phyloP scores from a whole-genome alignment of 176 grass and related monocot species.

The Otatea glauca region DNA sequence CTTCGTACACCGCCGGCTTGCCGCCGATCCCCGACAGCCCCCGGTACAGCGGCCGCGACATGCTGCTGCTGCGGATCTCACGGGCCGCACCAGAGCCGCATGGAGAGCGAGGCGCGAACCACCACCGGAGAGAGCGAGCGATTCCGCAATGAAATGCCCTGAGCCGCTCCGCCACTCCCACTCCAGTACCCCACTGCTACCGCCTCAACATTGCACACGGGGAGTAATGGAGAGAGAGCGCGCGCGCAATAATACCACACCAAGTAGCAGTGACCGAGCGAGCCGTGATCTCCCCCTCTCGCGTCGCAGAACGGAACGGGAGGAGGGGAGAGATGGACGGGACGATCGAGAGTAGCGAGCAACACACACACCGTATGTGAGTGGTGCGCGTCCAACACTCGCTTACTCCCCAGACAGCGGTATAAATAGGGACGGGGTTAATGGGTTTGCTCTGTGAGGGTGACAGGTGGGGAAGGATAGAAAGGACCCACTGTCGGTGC shows the following conservation, averaged over 20 bases:
- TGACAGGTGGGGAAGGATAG: not conserved
- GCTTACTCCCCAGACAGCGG: not conserved
- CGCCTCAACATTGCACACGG: conserved; percentile 35
- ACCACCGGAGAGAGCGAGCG: not conserved
- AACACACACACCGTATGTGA: not conserved
- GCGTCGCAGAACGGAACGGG: conserved; percentile 42
- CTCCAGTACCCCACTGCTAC: conserved; percentile 2
- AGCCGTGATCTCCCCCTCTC: conserved; percentile 31
- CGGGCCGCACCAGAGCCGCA: conserved; percentile 37
- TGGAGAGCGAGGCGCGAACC: not conserved
- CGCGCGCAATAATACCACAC: conserved; percentile 2
- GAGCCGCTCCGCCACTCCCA: not conserved
- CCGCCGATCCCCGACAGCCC: conserved; percentile 64
- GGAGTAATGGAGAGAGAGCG: conserved; percentile 2
- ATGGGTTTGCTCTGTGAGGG: not conserved
- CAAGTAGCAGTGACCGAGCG: conserved; percentile 18
- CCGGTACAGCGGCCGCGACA: conserved; percentile 88
- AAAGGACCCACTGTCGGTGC: conserved; percentile 6
- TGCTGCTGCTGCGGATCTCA: conserved; percentile 56
- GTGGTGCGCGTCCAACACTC: not conserved
- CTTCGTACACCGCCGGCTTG: conserved; percentile 46
- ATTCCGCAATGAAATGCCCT: conserved; percentile 11
- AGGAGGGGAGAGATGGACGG: not conserved
- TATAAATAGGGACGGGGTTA: conserved; percentile 41
- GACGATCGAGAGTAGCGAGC: not conserved